phyloP scores from a whole-genome alignment of 176 grass and related monocot species.

The Cenchrus fungigraminus region DNA sequence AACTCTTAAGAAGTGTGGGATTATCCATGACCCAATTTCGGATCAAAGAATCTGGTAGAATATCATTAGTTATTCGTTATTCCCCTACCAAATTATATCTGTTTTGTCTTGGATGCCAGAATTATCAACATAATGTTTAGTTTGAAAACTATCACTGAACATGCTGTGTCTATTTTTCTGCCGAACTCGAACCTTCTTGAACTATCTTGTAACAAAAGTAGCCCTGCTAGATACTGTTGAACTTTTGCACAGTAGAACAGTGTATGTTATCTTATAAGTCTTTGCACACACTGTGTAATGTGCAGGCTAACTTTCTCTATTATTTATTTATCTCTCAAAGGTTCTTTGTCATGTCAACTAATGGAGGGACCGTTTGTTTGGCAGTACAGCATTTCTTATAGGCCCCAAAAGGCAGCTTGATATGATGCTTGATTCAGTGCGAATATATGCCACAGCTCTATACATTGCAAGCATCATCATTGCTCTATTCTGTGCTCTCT shows the following conservation, averaged over 20 bases:
- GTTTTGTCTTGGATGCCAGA: neutral
- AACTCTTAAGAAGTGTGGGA: neutral
- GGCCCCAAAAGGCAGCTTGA: conserved; percentile 93
- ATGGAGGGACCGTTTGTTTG: conserved; percentile 63
- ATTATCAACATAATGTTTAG: conserved; percentile 20
- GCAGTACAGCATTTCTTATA: conserved; percentile 99
- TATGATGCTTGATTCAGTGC: conserved; percentile 99
- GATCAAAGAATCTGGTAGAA: neutral
- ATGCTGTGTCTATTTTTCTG: neutral
- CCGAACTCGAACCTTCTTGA: conserved; percentile 5
- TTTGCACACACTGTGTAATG: conserved; percentile 1
- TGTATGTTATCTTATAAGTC: neutral
- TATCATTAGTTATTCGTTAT: neutral
- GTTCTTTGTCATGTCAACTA: conserved; percentile 47
- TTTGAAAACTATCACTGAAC: neutral
- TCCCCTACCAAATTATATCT: conserved; percentile 25
- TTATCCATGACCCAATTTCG: neutral
- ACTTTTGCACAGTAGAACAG: conserved; percentile 16
- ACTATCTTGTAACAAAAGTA: conserved; percentile 20
- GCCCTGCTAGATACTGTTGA: neutral
- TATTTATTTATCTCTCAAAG: conserved; percentile 22
- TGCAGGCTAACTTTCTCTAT: neutral
- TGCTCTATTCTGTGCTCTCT: conserved; percentile 84
- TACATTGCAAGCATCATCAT: conserved; percentile 97
- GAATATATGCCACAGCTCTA: conserved; percentile 96